phyloP scores from a whole-genome alignment of 2,329 filamentous ascomycete species.

The Penicillium sclerotiorum region DNA sequence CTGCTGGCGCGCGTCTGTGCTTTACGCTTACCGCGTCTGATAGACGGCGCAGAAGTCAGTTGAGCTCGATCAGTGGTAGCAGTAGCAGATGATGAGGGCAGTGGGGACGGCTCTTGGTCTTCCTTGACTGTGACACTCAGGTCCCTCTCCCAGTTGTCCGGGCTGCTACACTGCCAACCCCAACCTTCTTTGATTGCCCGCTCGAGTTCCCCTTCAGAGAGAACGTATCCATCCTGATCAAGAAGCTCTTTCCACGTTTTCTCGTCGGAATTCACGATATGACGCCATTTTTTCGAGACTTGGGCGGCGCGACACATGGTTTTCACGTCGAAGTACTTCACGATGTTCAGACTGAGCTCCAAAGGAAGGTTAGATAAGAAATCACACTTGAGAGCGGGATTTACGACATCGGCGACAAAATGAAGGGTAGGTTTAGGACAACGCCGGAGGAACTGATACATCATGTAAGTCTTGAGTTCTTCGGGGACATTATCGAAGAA shows the following conservation, averaged over 20 bases:
- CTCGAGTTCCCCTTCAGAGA: slow-evolving; percentile 80
- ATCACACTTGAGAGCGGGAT: slow-evolving; percentile 91
- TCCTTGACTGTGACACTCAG: slow-evolving; percentile 59
- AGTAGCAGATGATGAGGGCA: slow-evolving; percentile 25
- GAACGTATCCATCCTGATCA: slow-evolving; percentile 76
- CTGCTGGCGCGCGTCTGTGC: slow-evolving; percentile 48
- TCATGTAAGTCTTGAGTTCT: slow-evolving; percentile 91
- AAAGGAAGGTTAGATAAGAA: slow-evolving; percentile 81
- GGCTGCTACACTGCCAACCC: slow-evolving; percentile 89
- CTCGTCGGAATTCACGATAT: slow-evolving; percentile 88
- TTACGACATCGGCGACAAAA: slow-evolving; percentile 86
- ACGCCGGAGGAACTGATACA: slow-evolving; percentile 90
- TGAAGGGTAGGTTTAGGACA: slow-evolving; percentile 87
- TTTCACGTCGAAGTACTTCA: slow-evolving; percentile 80
- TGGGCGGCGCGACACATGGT: slow-evolving; percentile 89
- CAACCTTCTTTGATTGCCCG: slow-evolving; percentile 88
- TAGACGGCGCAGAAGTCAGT: slow-evolving; percentile 23
- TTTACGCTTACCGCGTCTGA: slow-evolving; percentile 51
- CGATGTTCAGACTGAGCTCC: slow-evolving; percentile 83
- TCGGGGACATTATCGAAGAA: slow-evolving; percentile 88
- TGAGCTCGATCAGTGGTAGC: slow-evolving; percentile 28
- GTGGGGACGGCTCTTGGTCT: slow-evolving; percentile 41
- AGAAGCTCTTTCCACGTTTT: slow-evolving; percentile 94
- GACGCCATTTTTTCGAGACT: slow-evolving; percentile 92
- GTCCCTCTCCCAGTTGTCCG: slow-evolving; percentile 77